Evolutionary conservation across 2,329 filamentous ascomycete species (phyloP).

Genomic region (Colletotrichum spaethianum): DNA sequence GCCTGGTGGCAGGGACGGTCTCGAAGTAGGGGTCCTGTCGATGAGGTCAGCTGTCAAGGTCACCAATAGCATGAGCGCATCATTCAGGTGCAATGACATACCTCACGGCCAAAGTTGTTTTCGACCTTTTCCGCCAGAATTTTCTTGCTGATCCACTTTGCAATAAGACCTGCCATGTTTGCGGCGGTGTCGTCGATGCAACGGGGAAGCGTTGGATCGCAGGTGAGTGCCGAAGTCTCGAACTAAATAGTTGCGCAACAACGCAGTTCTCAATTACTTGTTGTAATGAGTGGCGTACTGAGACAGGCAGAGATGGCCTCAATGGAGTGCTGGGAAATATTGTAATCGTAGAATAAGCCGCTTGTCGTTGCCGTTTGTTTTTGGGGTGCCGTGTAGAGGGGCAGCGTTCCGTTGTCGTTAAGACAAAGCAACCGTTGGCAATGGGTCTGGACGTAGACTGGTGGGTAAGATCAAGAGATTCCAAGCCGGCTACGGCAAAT

Average conservation of each 20-base stretch:
- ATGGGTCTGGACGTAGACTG: not conserved
- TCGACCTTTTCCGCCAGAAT: constrained; percentile 69
- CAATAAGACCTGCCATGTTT: constrained; percentile 66
- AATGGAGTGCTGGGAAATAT: not conserved
- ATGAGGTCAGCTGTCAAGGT: constrained; percentile 48
- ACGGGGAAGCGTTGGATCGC: constrained; percentile 29
- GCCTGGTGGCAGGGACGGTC: constrained; percentile 80
- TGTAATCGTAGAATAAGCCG: not conserved
- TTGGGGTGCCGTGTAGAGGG: not conserved
- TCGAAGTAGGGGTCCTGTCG: constrained; percentile 91
- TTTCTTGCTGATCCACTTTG: constrained; percentile 70
- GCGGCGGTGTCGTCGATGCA: constrained; percentile 20
- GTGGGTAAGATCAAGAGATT: not conserved
- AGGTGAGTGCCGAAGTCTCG: constrained; percentile 15
- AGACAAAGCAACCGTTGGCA: not conserved
- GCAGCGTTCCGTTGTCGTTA: not conserved
- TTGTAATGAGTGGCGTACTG: not conserved
- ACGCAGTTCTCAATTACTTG: not conserved
- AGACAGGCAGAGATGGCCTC: not conserved
- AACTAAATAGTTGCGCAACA: not conserved
- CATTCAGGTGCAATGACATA: constrained; percentile 44
- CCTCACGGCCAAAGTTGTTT: constrained; percentile 72
- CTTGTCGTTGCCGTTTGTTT: not conserved
- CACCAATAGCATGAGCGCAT: not conserved
- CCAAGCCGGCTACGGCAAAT: constrained; percentile 4